Evolutionary conservation across 2,329 filamentous ascomycete species (phyloP).

Genomic region (Cytospora schulzeri): DNA sequence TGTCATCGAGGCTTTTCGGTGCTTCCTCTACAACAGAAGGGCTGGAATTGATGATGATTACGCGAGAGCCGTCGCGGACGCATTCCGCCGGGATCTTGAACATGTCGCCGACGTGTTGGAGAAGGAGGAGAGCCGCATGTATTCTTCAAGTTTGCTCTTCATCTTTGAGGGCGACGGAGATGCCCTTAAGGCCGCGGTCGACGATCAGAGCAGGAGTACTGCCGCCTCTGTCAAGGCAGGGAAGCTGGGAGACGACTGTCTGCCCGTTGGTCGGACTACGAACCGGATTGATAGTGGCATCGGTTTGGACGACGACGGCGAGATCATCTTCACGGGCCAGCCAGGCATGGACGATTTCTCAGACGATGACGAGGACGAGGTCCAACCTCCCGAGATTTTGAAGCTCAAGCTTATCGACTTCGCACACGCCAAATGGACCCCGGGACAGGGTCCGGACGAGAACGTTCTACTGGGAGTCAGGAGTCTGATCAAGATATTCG

Average conservation of each 20-base stretch:
- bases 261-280: constrained; percentile 38
- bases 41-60: constrained; percentile 63
- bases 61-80: constrained; percentile 55
- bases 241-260: constrained; percentile 30
- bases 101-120: constrained; percentile 57
- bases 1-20: constrained; percentile 54
- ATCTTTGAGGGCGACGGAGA: constrained; percentile 65
- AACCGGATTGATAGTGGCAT: constrained; percentile 60
- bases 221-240: constrained; percentile 56
- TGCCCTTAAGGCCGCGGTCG: constrained; percentile 53
- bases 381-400: constrained; percentile 67
- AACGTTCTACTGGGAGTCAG: constrained; percentile 76
- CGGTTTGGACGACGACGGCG: constrained; percentile 47
- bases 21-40: constrained; percentile 59
- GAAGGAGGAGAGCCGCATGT: constrained; percentile 63
- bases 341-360: constrained; percentile 42
- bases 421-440: constrained; percentile 85
- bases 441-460: constrained; percentile 81
- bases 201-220: constrained; percentile 55
- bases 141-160: constrained; percentile 63
- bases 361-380: constrained; percentile 57
- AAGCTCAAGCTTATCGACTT: constrained; percentile 93
- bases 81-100: constrained; percentile 56
- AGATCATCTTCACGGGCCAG: constrained; percentile 33
- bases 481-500: constrained; percentile 71